Evolutionary conservation across 768 basidiomycete species (phyloP), one percentile per base, ranked within the genome.

Genomic region (Clitopilus passeckerianus): DNA sequence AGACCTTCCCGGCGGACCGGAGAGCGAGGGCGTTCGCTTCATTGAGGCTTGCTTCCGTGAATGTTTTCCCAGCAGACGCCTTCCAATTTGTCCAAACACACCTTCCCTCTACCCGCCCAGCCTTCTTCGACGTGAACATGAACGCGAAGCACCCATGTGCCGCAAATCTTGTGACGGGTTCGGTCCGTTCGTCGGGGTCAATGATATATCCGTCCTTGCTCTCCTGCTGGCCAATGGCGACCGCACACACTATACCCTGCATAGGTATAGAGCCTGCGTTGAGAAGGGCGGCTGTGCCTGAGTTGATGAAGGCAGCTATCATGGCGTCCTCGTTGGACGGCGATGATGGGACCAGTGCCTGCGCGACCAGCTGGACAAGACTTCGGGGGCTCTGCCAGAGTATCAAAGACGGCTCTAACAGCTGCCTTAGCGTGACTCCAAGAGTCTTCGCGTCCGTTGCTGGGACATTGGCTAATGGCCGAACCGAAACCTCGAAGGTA

Each of bases 351-450:
- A 70, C 66, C 1, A 91, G 75, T 1, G 81, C 76, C 70, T 94
- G 92, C 0, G 89, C 77, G 0, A 91, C 87, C n/a, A 94, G 76
- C 64, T 93, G 91, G 2, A 93, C 75, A 9, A 91, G 78, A 2
- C 89, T 85, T 14, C 92, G 77, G 7, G 92, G 93, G 59, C 87
- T 80, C 53, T 83, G 80, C 4, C 80, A 75, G 53, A 93, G 81
- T n/a, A 91, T 72, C 37, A 91, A 74, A 0, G 82, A 77, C 5
- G 89, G 87, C 14, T 82, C 71, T 24, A 94, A 70, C 12, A 85
- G 75, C 5, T 81, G 71, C 18, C 83, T 80, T 56, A 94, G 76
- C 0, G 75, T 75, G 6, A 79, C 70, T 0, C 80, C 80, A 35
- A 86, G 69, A 0, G 83, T 74, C 67, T 88, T 91, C 34, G 89